Percentiles rank a stretch among this genome's conserved stretches.
These are phyloP conservation scores for Lagerstroemia speciosa DNA, from an alignment of 345 rosid genomes.

Conservation along the genomic window DNA sequence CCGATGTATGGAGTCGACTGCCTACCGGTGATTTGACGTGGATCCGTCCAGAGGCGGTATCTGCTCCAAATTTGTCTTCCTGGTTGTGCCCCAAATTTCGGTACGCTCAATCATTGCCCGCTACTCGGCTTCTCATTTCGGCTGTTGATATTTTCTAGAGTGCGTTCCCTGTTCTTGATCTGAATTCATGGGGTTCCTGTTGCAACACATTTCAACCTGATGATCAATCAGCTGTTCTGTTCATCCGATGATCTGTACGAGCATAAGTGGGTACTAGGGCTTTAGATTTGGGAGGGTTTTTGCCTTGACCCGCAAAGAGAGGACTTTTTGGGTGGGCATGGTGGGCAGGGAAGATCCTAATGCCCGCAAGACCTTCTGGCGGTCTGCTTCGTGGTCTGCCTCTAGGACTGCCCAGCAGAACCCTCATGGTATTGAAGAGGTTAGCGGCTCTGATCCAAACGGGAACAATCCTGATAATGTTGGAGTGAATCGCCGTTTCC, in stretches of 20 bases:
- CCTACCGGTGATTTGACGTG: neutral
- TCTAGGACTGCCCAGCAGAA: constrained; percentile 65
- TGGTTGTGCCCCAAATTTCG: neutral
- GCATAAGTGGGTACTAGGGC: neutral
- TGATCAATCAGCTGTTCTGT: neutral
- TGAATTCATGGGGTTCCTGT: neutral
- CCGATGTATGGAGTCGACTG: neutral
- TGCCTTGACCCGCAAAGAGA: neutral
- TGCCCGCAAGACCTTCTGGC: constrained; percentile 76
- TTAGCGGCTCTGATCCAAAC: constrained; percentile 35
- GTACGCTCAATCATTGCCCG: neutral
- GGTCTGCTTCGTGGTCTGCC: constrained; percentile 96
- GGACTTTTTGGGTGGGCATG: constrained; percentile 35
- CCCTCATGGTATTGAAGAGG: constrained; percentile 37
- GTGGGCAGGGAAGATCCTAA: constrained; percentile 86
- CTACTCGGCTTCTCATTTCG: neutral
- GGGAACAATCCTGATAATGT: constrained; percentile 22
- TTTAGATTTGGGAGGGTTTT: neutral
- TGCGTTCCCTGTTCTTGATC: neutral
- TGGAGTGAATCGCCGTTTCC: constrained; percentile 49
- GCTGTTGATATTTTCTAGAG: neutral
- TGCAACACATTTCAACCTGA: neutral
- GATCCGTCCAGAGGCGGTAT: neutral
- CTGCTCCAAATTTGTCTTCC: neutral
- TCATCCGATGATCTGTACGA: neutral